Evolutionary conservation across 2,329 filamentous ascomycete species (phyloP), one percentile per base, ranked within the genome.

Genomic region (Beauveria scarabaeidicola): DNA sequence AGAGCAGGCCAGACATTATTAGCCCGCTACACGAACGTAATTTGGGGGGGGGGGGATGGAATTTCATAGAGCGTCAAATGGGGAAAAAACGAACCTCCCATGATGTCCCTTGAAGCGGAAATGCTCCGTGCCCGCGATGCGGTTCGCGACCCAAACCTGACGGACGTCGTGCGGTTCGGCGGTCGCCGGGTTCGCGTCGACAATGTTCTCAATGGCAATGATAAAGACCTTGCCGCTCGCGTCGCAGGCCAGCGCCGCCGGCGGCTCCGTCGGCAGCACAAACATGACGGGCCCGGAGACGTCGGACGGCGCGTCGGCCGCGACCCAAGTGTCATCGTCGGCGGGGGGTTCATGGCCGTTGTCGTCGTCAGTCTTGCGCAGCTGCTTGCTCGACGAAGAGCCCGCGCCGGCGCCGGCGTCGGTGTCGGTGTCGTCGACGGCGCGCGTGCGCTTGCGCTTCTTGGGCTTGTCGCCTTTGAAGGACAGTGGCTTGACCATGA

Each of bases 381-480:
- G 43, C 63, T 64, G 67, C 53, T 55, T 61, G 57, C 54, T 63
- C 10, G 63, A 66, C 55, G 63, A 58, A 55, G 72, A 71, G 29
- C 77, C 74, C 61, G 78, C 75, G 47, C 81, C 71, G 13, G 73
- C 71, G 41, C 76, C 73, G n/a, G n/a, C n/a, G 61, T 79, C 75
- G 11, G 10, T 5, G 47, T 83, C 78, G 38, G 44, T 38, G 13
- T 40, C 29, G 36, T 3, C 51, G 47, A 76, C 76, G 56, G 79
- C 77, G 52, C 81, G 75, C 66, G 89, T 85, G 81, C 96, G 97
- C 72, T 91, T 84, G 80, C 97, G 97, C 75, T 94, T 96, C 61
- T 84, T 77, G 77, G 94, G 94, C 75, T 95, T 97, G 77, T 99
- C 94, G 79, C 94, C 94, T 77, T 99, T 99, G 81, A 99, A 99